A percentile compares a stretch with the other conserved stretches of the same genome.
Evolutionary conservation across 257 asterid species (phyloP).

Genomic region (Nicotiana paniculata): DNA sequence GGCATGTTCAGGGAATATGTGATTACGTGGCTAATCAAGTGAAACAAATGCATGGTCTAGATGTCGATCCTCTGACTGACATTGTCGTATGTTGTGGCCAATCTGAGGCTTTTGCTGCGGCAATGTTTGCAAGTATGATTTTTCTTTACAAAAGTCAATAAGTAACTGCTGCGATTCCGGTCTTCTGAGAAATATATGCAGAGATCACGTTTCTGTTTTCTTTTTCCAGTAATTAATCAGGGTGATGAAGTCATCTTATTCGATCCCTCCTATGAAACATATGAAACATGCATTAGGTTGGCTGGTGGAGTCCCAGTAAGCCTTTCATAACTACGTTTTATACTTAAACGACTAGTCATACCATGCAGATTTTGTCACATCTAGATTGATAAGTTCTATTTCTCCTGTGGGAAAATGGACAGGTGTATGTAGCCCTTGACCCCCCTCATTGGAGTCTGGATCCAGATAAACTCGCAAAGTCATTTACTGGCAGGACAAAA

Average conservation of each 20-base stretch:
- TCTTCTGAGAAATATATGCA: too few relatives aligned
- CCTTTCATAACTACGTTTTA: neutral
- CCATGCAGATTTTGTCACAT: neutral
- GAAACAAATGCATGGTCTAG: slow-evolving; percentile 58
- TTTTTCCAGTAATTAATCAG: slow-evolving; percentile 53
- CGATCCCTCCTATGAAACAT: slow-evolving; percentile 81
- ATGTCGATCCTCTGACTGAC: slow-evolving; percentile 56
- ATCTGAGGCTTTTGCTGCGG: slow-evolving; percentile 85
- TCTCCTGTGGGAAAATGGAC: slow-evolving; percentile 9
- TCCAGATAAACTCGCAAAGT: slow-evolving; percentile 47
- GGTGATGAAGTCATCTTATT: slow-evolving; percentile 87
- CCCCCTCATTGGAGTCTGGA: slow-evolving; percentile 74
- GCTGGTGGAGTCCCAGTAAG: slow-evolving; percentile 95
- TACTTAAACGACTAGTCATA: neutral
- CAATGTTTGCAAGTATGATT: slow-evolving; percentile 65
- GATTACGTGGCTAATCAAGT: slow-evolving; percentile 48
- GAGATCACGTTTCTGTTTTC: neutral
- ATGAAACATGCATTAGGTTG: slow-evolving; percentile 71
- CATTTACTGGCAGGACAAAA: slow-evolving; percentile 58
- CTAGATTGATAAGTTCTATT: slow-evolving; percentile 7
- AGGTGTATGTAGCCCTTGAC: slow-evolving; percentile 82
- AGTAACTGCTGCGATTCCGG: too few relatives aligned
- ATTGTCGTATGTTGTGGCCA: slow-evolving; percentile 87
- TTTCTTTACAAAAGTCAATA: neutral
- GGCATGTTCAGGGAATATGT: slow-evolving; percentile 83